These are phyloP conservation scores for Schoenoplectus tabernaemontani DNA, from an alignment of 202 grass and related monocot genomes.

Conservation along the genomic window DNA sequence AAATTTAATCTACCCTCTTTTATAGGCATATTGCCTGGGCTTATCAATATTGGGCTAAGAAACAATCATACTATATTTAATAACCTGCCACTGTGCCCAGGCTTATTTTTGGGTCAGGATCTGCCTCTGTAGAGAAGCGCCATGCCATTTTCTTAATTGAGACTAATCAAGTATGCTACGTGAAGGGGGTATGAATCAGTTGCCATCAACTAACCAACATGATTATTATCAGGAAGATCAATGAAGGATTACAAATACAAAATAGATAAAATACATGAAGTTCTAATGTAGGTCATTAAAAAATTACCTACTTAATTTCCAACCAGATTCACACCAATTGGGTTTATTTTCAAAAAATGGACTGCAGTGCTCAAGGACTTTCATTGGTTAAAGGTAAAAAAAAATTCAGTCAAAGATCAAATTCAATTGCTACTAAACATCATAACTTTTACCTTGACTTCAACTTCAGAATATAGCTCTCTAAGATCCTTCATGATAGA, in stretches of 20 bases:
- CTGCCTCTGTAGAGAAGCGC: too few species aligned
- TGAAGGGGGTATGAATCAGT: too few species aligned
- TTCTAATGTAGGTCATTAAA: background rate
- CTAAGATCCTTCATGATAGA: conserved; percentile 99
- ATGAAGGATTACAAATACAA: background rate
- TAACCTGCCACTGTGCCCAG: too few species aligned
- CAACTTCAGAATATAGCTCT: conserved; percentile 98
- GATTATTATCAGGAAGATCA: background rate
- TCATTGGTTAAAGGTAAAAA: background rate
- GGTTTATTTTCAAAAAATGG: background rate
- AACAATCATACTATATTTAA: too few species aligned
- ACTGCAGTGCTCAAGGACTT: background rate
- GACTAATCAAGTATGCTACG: background rate
- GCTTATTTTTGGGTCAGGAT: too few species aligned
- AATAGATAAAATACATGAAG: too few species aligned
- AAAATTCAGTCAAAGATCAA: background rate
- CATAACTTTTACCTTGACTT: conserved; percentile 81
- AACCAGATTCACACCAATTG: background rate
- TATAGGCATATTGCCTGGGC: too few species aligned
- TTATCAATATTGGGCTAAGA: too few species aligned
- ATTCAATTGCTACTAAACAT: background rate
- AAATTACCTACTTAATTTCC: background rate
- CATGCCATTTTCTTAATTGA: background rate
- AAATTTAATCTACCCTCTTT: too few species aligned
- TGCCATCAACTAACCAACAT: background rate